Percentiles rank a stretch among this genome's conserved stretches.
phyloP scores from a whole-genome alignment of 164 flowering plant genomes.

The Tinospora cordifolia region DNA sequence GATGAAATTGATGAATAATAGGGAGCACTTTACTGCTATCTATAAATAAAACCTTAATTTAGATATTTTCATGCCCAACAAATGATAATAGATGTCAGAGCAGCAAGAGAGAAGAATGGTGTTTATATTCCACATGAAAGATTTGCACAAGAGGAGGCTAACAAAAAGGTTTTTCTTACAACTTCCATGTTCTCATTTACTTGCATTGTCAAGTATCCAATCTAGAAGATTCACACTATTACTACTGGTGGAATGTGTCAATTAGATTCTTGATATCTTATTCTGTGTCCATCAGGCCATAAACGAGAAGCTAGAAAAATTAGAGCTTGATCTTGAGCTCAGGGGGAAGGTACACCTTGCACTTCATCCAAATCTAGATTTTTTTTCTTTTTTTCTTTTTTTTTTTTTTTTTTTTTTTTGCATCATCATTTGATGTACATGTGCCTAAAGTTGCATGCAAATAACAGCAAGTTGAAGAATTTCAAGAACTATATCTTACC shows the following conservation, averaged over 20 bases:
- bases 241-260: not conserved
- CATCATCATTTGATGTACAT: not conserved
- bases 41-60: not conserved
- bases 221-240: not conserved
- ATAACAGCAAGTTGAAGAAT: conserved; percentile 49
- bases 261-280: not conserved
- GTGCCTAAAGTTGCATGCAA: not conserved
- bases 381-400: not conserved
- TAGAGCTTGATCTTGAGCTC: conserved; percentile 54
- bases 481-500: conserved; percentile 46
- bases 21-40: not conserved
- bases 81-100: conserved; percentile 54
- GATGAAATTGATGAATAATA: conserved; percentile 6
- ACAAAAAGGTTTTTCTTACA: conserved; percentile 50
- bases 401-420: not conserved
- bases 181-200: not conserved
- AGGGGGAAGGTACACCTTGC: conserved; percentile 44
- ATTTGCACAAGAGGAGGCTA: conserved; percentile 65
- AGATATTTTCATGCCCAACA: not conserved
- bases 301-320: conserved; percentile 61
- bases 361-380: not conserved
- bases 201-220: not conserved
- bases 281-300: conserved; percentile 42
- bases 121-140: conserved; percentile 74
- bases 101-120: conserved; percentile 88